Base-by-base conservation (phyloP, 257 asterid genomes). In the Solanum appendiculatum region DNA sequence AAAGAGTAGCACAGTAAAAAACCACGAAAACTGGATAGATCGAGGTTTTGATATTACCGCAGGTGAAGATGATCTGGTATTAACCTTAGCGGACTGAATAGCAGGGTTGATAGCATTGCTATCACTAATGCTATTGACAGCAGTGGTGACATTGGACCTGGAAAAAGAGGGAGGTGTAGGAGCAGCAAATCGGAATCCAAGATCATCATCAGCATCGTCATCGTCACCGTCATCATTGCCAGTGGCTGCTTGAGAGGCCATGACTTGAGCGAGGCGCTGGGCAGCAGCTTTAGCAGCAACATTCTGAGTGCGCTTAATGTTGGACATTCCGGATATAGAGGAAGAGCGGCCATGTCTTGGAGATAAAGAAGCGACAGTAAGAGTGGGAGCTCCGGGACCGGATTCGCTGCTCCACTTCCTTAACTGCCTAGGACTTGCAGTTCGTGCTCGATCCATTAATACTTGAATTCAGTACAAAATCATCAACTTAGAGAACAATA, bases 231-330 rank as follows among this genome's bases (percentile, higher is more conserved):
- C 93, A 23, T 93, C 91, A 68, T 92, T 88, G 80, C 88, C 90
- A 68, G 92, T 89, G 60, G 97, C 95, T 20, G 99, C 88, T 86
- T 95, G 98, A 58, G 98, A 96, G 37, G 99, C 98, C 99, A 95
- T 97, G 88, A 95, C 99, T 92, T 95, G 97, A 90, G 99, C 99
- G 84, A 97, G 98, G 16, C 99, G 94, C 92, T 95, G 99, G 64
- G 99, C 99, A 54, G 99, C 99, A 25, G 99, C 99, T 92, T 95
- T 97, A 20, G 99, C 99, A 7, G 99, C 99, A 25, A 82, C 92
- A 92, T 97, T 95, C 96, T 95, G 98, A 87, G 94, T 95, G 80
- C 99, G 98, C 93, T 93, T 97, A 90, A 97, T 91, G 90, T 87
- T 97, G 87, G 99, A 95, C 91, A 95, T 93, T 92, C 97, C 95